Base-by-base conservation (phyloP, 2,329 filamentous ascomycete genomes). In the Colletotrichum eremochloae region DNA sequence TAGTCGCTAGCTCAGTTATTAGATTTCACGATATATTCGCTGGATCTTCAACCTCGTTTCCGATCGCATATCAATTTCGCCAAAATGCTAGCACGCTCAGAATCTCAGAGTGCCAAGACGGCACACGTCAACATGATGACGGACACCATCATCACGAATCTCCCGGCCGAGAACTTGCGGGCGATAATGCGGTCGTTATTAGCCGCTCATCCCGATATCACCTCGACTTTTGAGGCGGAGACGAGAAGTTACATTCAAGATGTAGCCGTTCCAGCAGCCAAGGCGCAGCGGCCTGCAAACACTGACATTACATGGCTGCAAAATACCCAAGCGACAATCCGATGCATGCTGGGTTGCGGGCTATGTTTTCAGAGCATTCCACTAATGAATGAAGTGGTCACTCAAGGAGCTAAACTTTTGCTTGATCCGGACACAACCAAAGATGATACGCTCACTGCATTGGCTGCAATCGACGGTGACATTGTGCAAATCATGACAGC, bases 71-170 rank as follows among this genome's bases (percentile, higher is more conserved):
- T 14, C 40, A 5, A 31, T 6, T n/a, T 7, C 12, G 24, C 7
- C 50, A 31, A 50, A 5, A 71, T 71, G 68, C 40, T 56, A 33
- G n/a, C 68, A 40, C 18, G n/a, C 5, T 8, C 63, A 15, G 55
- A 48, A 8, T 48, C 46, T n/a, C 56, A 33, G 24, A 48, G 74
- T 63, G 72, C 72, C 65, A 77, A 75, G n/a, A 75, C 73, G 46
- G 81, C 83, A 36, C 84, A 85, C 74, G 82, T 85, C 73, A 86
- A 85, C 64, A 83, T 85, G 80, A 85, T 85, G 84, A 82, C 81
- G 2, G 84, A 85, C 68, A 84, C 81, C 5, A 80, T 85, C 68
- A 83, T 85, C 64, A 81, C 80, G n/a, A 85, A 83, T 57, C 72
- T 85, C 33, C 78, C 82, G 1, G 74, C 77, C 1, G 82, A 83